Base-by-base conservation (phyloP, 2,329 filamentous ascomycete genomes). In the Xylaria sp. region DNA sequence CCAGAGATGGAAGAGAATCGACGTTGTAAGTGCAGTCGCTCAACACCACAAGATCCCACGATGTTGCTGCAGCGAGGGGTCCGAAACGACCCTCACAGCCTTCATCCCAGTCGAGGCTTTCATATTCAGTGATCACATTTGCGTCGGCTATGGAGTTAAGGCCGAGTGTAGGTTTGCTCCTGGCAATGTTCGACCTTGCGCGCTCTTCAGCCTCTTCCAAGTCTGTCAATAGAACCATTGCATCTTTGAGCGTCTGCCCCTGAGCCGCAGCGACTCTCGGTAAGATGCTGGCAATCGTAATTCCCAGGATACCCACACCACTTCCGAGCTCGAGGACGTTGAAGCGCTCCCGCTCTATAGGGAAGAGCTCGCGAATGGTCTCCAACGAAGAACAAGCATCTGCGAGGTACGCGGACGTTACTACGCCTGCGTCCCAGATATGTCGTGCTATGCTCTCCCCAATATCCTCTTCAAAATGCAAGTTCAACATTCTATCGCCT, bases 21-120 rank as follows among this genome's bases (percentile, higher is more conserved):
- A 83, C 84, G 69, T 89, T 89, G 80, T 89, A 89, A 0, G 87
- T 89, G 81, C 87, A 88, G 76, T 89, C 87, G 74, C 86, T 88
- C 26, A 89, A 79, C 61, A 88, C 80, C 56, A 88, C 74, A 5
- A 88, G 77, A 67, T 88, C 84, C 86, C 86, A 89, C 2, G 76
- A 68, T 2, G 76, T 78, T 0, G 80, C 77, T n/a, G 72, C 69
- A 1, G 80, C 81, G 28, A 80, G 74, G 0, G 79, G 72, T 0
- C 84, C 84, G 68, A 88, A 85, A 0, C 59, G 65, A 0, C 85
- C 86, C 1, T 77, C 68, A 33, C 80, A 77, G 0, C 84, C 87
- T 38, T 86, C 81, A 26, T 87, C 82, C 87, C 87, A 89, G 76
- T 89, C 86, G 11, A 89, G 79, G 51, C 84, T 85, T 72, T 88